A percentile compares a stretch with the other conserved stretches of the same genome.
Conservation (phyloP, 2,329 filamentous ascomycete genomes). For the Apiospora koreana region DNA sequence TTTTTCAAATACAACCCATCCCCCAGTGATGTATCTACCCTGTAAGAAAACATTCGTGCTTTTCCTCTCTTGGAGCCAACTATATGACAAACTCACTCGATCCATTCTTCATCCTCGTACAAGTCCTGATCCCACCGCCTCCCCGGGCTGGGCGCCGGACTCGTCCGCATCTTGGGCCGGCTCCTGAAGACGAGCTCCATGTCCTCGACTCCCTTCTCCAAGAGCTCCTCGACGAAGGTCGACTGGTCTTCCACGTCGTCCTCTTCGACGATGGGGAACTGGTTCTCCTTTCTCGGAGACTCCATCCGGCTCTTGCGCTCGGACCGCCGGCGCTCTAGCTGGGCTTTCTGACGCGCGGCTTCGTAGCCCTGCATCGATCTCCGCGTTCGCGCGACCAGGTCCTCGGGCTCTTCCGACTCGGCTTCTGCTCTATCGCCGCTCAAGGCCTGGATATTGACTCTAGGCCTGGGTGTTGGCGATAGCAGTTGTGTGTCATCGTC, state of each 20-base stretch:
- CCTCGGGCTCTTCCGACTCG: conserved; percentile 39
- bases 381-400: conserved; percentile 58
- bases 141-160: conserved; percentile 61
- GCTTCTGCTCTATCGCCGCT: conserved; percentile 21
- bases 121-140: conserved; percentile 25
- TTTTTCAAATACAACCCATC: background rate
- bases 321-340: conserved; percentile 56
- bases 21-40: background rate
- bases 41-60: background rate
- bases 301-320: conserved; percentile 45
- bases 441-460: background rate
- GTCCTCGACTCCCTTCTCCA: conserved; percentile 66
- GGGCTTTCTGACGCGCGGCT: conserved; percentile 60
- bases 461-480: background rate
- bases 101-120: background rate
- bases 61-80: too few relatives aligned
- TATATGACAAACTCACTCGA: background rate
- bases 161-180: conserved; percentile 76
- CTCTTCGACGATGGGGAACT: conserved; percentile 52
- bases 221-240: conserved; percentile 57
- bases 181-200: conserved; percentile 85
- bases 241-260: conserved; percentile 35
- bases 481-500: conserved; percentile 17
- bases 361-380: conserved; percentile 65
- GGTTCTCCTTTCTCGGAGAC: conserved; percentile 42